phyloP scores from a whole-genome alignment of 2,329 filamentous ascomycete species.

The Colletotrichum graminicola region DNA sequence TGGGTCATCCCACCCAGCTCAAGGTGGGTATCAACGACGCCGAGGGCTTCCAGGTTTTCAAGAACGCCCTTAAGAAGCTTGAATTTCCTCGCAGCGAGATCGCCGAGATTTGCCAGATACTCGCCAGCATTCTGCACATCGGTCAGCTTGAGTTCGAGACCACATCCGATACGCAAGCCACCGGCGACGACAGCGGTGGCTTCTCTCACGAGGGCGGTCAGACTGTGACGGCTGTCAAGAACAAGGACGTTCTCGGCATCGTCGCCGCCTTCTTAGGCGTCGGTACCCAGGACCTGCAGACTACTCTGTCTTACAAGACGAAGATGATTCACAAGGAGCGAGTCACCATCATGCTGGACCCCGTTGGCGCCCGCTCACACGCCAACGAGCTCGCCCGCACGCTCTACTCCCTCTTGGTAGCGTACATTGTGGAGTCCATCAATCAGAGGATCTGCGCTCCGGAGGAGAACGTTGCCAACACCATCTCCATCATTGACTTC shows the following conservation, averaged over 20 bases:
- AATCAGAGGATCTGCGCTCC: constrained; percentile 90
- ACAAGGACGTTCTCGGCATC: constrained; percentile 88
- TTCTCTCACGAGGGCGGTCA: constrained; percentile 96
- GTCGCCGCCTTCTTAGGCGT: constrained; percentile 97
- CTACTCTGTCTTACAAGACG: constrained; percentile 92
- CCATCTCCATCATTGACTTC: constrained; percentile 95
- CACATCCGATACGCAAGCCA: constrained; percentile 80
- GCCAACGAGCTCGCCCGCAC: constrained; percentile 95
- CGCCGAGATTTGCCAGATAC: constrained; percentile 94
- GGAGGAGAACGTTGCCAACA: constrained; percentile 92
- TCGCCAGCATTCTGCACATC: constrained; percentile 95
- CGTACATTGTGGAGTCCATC: constrained; percentile 92
- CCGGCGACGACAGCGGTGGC: constrained; percentile 91
- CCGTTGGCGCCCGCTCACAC: constrained; percentile 87
- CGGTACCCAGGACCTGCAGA: constrained; percentile 82
- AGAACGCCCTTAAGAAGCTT: constrained; percentile 91
- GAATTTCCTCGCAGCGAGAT: constrained; percentile 95
- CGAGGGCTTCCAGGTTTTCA: constrained; percentile 97
- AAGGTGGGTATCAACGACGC: constrained; percentile 97
- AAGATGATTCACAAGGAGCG: constrained; percentile 96
- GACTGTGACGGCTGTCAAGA: constrained; percentile 87
- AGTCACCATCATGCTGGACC: constrained; percentile 98
- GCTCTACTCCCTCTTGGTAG: constrained; percentile 92
- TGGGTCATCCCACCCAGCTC: constrained; percentile 95
- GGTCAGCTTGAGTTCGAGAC: constrained; percentile 95